Percentiles rank a stretch among this genome's conserved stretches.
These are phyloP conservation scores for Picea glauca DNA, from an alignment of 75 land plant species.

Conservation along the genomic window DNA sequence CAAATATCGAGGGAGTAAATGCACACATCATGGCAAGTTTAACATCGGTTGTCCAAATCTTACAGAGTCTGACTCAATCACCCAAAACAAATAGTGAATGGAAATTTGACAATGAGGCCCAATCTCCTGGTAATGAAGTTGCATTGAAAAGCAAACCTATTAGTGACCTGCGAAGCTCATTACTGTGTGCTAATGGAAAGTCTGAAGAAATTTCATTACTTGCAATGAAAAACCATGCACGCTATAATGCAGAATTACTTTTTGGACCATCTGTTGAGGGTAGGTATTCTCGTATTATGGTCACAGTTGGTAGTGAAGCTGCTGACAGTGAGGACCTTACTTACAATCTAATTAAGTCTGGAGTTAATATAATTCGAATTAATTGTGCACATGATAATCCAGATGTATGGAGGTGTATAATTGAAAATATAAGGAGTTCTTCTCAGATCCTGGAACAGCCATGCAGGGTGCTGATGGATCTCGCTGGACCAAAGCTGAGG, in stretches of 20 bases:
- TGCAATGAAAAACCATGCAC: slow-evolving; percentile 24
- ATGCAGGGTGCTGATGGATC: slow-evolving; percentile 55
- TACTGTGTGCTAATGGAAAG: background rate
- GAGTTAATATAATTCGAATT: slow-evolving; percentile 42
- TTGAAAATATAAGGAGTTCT: slow-evolving; percentile 28
- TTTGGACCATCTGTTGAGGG: slow-evolving; percentile 28
- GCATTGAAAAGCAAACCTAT: background rate
- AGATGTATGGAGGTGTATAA: slow-evolving; percentile 35
- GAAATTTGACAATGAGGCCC: slow-evolving; percentile 1
- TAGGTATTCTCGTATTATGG: slow-evolving; percentile 38
- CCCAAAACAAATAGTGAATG: background rate
- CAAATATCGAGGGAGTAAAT: slow-evolving; percentile 34
- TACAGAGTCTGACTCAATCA: slow-evolving; percentile 9
- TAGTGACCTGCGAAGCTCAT: background rate
- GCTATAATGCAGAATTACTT: slow-evolving; percentile 21
- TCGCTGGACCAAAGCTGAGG: slow-evolving; percentile 60
- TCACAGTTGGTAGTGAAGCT: slow-evolving; percentile 47
- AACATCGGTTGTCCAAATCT: slow-evolving; percentile 17
- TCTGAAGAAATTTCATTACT: background rate
- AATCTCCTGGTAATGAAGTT: background rate
- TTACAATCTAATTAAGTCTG: slow-evolving; percentile 33
- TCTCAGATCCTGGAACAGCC: slow-evolving; percentile 58
- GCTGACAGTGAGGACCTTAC: slow-evolving; percentile 25
- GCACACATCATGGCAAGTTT: slow-evolving; percentile 40
- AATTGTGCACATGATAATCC: slow-evolving; percentile 64